A percentile compares a stretch with the other conserved stretches of the same genome.
Conservation (phyloP, 2,329 filamentous ascomycete genomes). For the Diaporthe sp. region DNA sequence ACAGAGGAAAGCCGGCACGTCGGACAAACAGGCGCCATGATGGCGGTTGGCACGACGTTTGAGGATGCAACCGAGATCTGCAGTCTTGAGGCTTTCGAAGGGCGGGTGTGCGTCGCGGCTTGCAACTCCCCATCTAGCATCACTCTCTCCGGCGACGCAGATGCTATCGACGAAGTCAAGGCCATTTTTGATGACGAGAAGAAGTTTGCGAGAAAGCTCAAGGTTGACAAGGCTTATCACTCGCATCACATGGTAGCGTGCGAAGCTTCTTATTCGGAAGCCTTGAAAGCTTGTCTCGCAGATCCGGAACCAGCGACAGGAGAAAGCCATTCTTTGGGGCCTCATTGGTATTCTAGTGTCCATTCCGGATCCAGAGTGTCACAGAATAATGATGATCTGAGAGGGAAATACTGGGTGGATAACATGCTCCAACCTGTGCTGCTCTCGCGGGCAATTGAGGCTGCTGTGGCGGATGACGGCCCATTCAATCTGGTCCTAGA, state of each 20-base stretch:
- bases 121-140: constrained; percentile 48
- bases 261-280: too few species aligned
- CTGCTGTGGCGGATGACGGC: too few species aligned
- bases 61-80: constrained; percentile 38
- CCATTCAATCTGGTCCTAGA: not conserved
- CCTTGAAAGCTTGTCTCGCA: too few species aligned
- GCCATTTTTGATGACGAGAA: constrained; percentile 33
- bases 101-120: constrained; percentile 45
- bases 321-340: too few species aligned
- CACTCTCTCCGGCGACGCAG: constrained; percentile 47
- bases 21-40: constrained; percentile 17
- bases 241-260: constrained; percentile 46
- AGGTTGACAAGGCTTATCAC: constrained; percentile 46
- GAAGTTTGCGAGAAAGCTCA: constrained; percentile 48
- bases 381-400: too few species aligned
- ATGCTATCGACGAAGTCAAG: constrained; percentile 45
- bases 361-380: too few species aligned
- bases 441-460: too few species aligned
- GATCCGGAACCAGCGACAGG: too few species aligned
- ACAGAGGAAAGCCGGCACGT: too few species aligned
- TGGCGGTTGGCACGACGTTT: not conserved
- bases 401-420: too few species aligned
- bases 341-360: too few species aligned
- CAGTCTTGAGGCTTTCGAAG: constrained; percentile 42
- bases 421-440: too few species aligned